Evolutionary conservation across 2,329 filamentous ascomycete species (phyloP).

Genomic region (Fusarium citri): DNA sequence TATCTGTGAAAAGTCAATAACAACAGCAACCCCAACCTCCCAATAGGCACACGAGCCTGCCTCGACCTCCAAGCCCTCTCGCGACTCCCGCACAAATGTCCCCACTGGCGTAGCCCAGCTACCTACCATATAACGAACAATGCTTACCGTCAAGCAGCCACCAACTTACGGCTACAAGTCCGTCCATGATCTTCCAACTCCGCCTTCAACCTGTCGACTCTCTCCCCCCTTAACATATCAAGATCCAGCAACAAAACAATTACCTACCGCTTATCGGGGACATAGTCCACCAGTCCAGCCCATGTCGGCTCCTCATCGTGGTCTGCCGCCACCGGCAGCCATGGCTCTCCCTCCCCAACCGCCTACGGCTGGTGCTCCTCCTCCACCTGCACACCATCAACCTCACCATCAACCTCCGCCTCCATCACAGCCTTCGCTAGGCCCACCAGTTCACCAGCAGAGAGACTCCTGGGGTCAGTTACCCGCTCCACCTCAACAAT

Average conservation of each 20-base stretch:
- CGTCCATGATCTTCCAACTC: conserved; percentile 72
- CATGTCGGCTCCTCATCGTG: conserved; percentile 78
- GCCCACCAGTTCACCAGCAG: conserved; percentile 47
- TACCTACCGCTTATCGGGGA: conserved; percentile 55
- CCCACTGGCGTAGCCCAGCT: conserved; percentile 44
- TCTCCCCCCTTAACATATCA: conserved; percentile 65
- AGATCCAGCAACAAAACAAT: conserved; percentile 58
- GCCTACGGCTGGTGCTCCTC: conserved; percentile 48
- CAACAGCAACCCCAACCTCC: conserved; percentile 30
- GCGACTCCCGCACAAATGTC: conserved; percentile 43
- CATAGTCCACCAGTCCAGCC: conserved; percentile 63
- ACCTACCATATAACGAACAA: conserved; percentile 60
- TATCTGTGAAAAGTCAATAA: conserved; percentile 33
- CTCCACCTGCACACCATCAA: conserved; percentile 46
- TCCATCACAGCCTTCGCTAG: conserved; percentile 45
- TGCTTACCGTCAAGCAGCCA: conserved; percentile 72
- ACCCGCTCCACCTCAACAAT: conserved; percentile 73
- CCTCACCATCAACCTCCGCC: conserved; percentile 48
- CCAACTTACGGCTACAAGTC: conserved; percentile 68
- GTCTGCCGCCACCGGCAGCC: conserved; percentile 75
- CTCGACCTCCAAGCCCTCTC: conserved; percentile 12
- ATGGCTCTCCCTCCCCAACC: conserved; percentile 68
- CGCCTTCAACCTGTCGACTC: conserved; percentile 65
- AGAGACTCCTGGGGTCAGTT: conserved; percentile 63
- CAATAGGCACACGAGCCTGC: conserved; percentile 11